Conservation (phyloP, 345 rosid species). For the Moricandia arvensis region DNA sequence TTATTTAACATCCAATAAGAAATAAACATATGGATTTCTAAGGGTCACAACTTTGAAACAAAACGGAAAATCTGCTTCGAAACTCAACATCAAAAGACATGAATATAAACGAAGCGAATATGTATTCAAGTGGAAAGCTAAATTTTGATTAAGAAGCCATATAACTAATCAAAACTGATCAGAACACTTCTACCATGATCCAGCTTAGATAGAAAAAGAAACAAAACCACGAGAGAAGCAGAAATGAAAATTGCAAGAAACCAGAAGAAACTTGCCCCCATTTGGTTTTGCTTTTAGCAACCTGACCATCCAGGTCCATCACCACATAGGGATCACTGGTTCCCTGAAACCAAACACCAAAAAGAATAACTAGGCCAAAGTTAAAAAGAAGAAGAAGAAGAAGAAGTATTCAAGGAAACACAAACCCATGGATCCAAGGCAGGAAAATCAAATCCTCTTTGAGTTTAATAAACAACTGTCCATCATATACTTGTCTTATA, state of each 20-base stretch:
- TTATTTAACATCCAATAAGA: neutral
- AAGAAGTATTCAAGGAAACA: constrained; percentile 11
- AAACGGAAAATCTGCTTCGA: neutral
- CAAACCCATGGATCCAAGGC: constrained; percentile 95
- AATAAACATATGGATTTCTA: neutral
- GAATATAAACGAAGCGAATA: neutral
- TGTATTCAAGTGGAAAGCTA: neutral
- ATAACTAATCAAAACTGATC: neutral
- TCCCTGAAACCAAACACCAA: constrained; percentile 49
- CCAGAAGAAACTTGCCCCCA: constrained; percentile 33
- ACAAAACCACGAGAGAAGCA: neutral
- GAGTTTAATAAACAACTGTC: constrained; percentile 75
- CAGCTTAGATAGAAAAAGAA: neutral
- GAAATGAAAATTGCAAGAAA: neutral
- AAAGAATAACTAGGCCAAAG: neutral
- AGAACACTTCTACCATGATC: constrained; percentile 1
- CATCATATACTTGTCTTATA: constrained; percentile 78
- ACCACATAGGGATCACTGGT: constrained; percentile 91
- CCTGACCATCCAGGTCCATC: constrained; percentile 86
- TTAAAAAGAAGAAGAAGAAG: neutral
- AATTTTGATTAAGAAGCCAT: neutral
- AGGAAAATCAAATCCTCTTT: constrained; percentile 76
- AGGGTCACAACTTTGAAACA: constrained; percentile 1
- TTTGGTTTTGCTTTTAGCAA: constrained; percentile 70
- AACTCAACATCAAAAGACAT: neutral